Percentiles rank a stretch among this genome's conserved stretches.
These are phyloP conservation scores for Fusarium foetens DNA, from an alignment of 2,329 filamentous ascomycete genomes.

Conservation along the genomic window DNA sequence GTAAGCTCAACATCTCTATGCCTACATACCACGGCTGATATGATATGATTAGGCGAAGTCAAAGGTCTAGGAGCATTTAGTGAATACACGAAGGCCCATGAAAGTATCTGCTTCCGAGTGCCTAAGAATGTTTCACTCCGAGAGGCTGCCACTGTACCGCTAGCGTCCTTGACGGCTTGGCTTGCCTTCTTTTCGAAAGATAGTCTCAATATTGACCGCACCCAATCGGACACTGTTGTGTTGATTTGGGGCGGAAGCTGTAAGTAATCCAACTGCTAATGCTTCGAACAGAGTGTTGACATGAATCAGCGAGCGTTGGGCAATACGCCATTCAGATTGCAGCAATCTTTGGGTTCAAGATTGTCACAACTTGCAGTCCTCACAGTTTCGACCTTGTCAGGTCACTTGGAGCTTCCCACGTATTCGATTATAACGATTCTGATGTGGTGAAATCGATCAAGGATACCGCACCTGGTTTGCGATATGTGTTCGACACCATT, in stretches of 20 bases:
- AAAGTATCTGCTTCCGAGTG: constrained; percentile 53
- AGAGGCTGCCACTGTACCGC: constrained; percentile 52
- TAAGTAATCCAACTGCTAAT: constrained; percentile 33
- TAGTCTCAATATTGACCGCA: constrained; percentile 48
- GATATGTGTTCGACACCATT: constrained; percentile 56
- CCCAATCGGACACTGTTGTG: constrained; percentile 33
- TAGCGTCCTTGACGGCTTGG: constrained; percentile 53
- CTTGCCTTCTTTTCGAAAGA: constrained; percentile 53
- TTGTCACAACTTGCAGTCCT: constrained; percentile 51
- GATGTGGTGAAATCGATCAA: constrained; percentile 51
- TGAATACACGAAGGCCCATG: constrained; percentile 54
- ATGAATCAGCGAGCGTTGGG: constrained; percentile 51
- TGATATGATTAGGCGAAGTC: constrained; percentile 25
- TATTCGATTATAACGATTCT: constrained; percentile 54
- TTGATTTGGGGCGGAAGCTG: constrained; percentile 57
- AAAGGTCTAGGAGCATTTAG: constrained; percentile 52
- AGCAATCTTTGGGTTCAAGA: constrained; percentile 45
- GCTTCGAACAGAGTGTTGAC: background rate
- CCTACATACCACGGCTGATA: background rate
- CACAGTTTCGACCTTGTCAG: constrained; percentile 47
- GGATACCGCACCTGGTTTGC: constrained; percentile 46
- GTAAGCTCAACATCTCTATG: constrained; percentile 20
- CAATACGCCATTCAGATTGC: constrained; percentile 53
- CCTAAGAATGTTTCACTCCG: constrained; percentile 44
- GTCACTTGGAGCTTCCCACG: constrained; percentile 48